phyloP scores from a whole-genome alignment of 108 stramenopile species.

The Cyclotella sp. region DNA sequence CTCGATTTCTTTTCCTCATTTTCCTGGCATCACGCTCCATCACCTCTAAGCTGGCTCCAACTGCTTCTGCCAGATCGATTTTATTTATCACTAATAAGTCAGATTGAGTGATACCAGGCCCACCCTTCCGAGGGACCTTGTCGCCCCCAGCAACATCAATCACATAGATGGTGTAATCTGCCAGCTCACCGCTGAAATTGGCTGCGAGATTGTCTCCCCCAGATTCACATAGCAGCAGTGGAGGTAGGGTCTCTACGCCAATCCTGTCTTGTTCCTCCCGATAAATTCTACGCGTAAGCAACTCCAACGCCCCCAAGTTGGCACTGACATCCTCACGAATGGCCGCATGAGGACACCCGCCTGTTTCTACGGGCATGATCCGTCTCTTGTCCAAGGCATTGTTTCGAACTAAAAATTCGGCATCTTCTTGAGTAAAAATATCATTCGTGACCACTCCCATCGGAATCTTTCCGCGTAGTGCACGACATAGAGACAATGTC shows the following conservation, averaged over 20 bases:
- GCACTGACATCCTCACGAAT: conserved; percentile 97
- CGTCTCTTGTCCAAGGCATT: conserved; percentile 75
- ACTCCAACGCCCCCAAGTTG: conserved; percentile 94
- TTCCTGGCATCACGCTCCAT: conserved; percentile 90
- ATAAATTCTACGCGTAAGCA: conserved; percentile 74
- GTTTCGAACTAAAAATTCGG: conserved; percentile 90
- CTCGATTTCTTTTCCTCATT: conserved; percentile 75
- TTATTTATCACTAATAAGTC: conserved; percentile 98
- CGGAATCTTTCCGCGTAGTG: conserved; percentile 50
- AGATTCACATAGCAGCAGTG: conserved; percentile 91
- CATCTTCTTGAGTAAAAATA: conserved; percentile 98
- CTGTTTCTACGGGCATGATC: conserved; percentile 96
- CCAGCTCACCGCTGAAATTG: conserved; percentile 94
- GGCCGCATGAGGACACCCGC: conserved; percentile 98
- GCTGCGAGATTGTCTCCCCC: conserved; percentile 99
- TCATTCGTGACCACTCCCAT: conserved; percentile 96
- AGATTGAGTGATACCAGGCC: conserved; percentile 96
- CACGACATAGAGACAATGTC: conserved; percentile 75
- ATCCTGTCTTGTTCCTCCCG: too few relatives aligned
- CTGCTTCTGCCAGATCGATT: conserved; percentile 97
- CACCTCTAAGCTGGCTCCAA: conserved; percentile 93
- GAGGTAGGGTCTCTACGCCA: conserved; percentile 31
- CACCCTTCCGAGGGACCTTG: conserved; percentile 98
- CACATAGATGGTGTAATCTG: conserved; percentile 97
- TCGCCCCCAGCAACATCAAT: conserved; percentile 99